These are phyloP conservation scores for Fraxinus quadrangulata DNA, from an alignment of 257 asterid genomes.

Conservation along the genomic window DNA sequence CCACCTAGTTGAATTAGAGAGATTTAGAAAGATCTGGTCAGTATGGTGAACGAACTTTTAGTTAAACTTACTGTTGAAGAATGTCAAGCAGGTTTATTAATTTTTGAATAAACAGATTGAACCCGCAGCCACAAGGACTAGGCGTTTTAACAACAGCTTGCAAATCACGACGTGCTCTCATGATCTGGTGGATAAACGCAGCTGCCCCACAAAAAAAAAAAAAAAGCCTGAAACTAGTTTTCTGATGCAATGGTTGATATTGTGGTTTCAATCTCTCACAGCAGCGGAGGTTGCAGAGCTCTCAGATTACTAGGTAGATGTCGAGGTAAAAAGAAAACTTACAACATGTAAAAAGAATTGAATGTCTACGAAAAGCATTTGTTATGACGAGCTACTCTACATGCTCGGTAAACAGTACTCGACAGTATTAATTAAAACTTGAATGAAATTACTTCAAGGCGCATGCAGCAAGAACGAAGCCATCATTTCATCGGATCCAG, in stretches of 20 bases:
- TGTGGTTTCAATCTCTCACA: background rate
- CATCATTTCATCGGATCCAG: no score
- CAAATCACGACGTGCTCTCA: no score
- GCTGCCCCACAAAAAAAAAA: no score
- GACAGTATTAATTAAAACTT: background rate
- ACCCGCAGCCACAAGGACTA: background rate
- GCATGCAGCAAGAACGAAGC: no score
- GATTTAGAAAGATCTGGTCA: conserved; percentile 16
- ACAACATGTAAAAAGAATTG: no score
- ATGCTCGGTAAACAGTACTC: background rate
- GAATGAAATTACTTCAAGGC: no score
- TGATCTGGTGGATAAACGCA: no score
- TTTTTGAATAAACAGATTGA: conserved; percentile 15
- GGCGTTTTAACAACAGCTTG: background rate
- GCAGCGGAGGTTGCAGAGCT: background rate
- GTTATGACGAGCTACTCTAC: background rate
- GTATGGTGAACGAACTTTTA: background rate
- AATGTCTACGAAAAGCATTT: no score
- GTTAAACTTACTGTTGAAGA: background rate
- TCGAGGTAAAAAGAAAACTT: background rate
- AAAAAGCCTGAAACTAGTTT: no score
- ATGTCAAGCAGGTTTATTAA: background rate
- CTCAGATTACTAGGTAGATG: background rate
- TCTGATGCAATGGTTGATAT: background rate
- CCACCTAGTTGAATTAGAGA: conserved; percentile 42